Conservation (phyloP, 129 eudicot genomes). For the Heracleum sosnowskyi region DNA sequence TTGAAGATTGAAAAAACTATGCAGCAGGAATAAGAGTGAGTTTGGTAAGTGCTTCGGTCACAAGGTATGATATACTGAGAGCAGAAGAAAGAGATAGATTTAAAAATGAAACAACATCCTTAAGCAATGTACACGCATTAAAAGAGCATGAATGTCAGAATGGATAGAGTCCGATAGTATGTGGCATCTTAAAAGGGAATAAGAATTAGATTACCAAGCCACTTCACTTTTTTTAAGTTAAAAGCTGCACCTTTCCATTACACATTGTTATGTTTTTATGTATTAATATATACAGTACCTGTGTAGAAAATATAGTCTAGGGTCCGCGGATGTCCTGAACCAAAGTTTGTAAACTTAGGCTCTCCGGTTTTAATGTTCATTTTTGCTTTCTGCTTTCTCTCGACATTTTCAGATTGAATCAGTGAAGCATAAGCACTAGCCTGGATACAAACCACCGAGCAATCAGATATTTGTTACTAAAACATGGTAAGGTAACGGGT, state of each 20-base stretch:
- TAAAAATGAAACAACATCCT: background rate
- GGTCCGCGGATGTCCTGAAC: conserved; percentile 4
- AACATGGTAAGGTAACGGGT: background rate
- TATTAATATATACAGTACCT: conserved; percentile 7
- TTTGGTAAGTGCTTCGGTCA: background rate
- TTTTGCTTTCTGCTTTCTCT: background rate
- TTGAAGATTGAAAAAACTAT: background rate
- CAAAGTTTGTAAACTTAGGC: conserved; percentile 14
- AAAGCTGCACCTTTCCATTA: background rate
- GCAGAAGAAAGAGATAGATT: background rate
- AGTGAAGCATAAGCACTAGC: conserved; percentile 15
- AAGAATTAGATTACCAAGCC: background rate
- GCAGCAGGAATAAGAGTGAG: background rate
- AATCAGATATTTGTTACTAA: background rate
- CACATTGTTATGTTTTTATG: background rate
- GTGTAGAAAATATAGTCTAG: conserved; percentile 16
- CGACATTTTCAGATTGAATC: background rate
- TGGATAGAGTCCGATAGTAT: background rate
- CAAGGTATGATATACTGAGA: background rate
- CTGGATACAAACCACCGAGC: background rate
- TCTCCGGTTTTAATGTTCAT: conserved; percentile 13
- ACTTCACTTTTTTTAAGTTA: background rate
- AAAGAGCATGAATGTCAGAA: background rate
- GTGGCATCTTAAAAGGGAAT: background rate
- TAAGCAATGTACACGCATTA: background rate